Percentiles rank a stretch among this genome's conserved stretches.
Conservation (phyloP, 441 rosid genomes). For the Viola pubescens region DNA sequence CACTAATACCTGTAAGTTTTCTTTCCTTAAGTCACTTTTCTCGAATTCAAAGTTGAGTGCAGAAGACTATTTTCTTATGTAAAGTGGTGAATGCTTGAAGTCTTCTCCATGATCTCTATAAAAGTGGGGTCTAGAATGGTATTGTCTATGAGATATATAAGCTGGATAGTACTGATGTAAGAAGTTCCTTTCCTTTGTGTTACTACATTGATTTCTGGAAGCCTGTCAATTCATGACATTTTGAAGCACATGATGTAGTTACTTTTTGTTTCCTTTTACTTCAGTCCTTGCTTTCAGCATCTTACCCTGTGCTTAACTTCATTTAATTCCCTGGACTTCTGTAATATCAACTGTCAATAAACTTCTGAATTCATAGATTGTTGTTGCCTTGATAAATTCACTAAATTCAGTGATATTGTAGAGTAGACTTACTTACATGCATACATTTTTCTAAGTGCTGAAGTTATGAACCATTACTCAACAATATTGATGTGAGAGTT, state of each 20-base stretch:
- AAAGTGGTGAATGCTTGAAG: neutral
- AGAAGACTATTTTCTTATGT: neutral
- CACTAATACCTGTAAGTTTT: constrained; percentile 28
- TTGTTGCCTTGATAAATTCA: neutral
- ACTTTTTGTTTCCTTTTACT: neutral
- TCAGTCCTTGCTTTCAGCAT: neutral
- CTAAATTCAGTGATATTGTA: neutral
- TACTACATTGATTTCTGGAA: neutral
- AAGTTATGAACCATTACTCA: no score
- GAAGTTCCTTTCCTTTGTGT: neutral
- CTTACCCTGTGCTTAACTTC: neutral
- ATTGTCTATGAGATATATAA: neutral
- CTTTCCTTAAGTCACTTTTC: constrained; percentile 6
- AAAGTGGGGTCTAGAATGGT: neutral
- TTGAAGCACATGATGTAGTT: neutral
- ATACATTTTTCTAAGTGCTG: neutral
- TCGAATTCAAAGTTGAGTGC: neutral
- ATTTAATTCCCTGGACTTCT: neutral
- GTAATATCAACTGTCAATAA: neutral
- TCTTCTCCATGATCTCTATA: neutral
- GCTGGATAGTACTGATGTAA: neutral
- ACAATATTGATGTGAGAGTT: no score
- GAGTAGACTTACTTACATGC: neutral
- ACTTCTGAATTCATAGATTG: neutral
- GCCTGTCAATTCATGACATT: neutral